Evolutionary conservation across 1,284 basidiomycete genomes (phyloP), one percentile per base, ranked within the genome.

Genomic region (Coniferiporia weirii): DNA sequence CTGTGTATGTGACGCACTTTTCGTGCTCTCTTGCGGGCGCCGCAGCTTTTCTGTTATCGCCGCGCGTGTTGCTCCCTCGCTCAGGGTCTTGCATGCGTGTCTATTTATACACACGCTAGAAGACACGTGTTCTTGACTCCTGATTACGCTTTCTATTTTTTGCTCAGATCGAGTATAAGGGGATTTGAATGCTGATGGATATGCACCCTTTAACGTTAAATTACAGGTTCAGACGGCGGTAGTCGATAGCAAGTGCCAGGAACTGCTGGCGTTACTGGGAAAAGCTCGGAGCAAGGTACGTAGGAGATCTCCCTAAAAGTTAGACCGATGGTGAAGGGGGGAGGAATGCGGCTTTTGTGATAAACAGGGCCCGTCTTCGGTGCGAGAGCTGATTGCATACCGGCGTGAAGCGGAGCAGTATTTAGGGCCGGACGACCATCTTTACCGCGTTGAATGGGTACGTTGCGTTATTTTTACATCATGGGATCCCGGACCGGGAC

Each of bases 381-480:
- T 84, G 54, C 83, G 88, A 61, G 92, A 94, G 68, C 83, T 93
- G 68, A 91, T 98, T 65, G 85, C 89, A 45, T 95, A 96, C 75
- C 84, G 96, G 56, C 84, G 95, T 72, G 89, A 91, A 69, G 95
- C 93, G 10, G 96, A 98, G 72, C 81, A 79, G 27, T 84, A 94
- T 57, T 82, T 94, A 53, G 91, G 91, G 19, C 79, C 85, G 59
- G 95, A 98, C 64, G 95, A 98, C 69, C 89, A 92, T 73, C 75
- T 98, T 62, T 98, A 93, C 76, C 84, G 91, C 63, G 77, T 98
- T 45, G 91, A 95, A 79, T 98, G 93, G 90, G 93, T 95, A 71
- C 69, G 86, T 75, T 27, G 12, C 19, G 17, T 32, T 17, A 19
- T 38, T 38, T 45, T 51, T 27, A 27, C 27, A 27, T 27, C 20